Percentiles rank a stretch among this genome's conserved stretches.
Conservation (phyloP, 495 filamentous ascomycete species). For the Aspergillus funiculosus region DNA sequence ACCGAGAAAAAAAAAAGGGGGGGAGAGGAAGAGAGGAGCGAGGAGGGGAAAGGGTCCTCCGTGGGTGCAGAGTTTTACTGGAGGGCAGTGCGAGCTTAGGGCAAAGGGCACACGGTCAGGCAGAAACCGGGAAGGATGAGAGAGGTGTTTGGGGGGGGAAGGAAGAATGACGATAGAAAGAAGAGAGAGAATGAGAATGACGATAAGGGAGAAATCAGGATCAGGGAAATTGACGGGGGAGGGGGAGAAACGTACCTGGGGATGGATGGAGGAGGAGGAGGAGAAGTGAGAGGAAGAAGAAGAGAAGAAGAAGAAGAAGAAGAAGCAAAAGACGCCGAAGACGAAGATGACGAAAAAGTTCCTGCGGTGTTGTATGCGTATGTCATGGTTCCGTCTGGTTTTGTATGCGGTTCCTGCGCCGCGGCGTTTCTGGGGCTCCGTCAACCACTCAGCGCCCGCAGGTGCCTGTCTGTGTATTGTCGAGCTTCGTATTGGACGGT, state of each 20-base stretch:
- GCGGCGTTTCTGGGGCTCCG: not conserved
- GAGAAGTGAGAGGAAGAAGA: slow-evolving; percentile 1
- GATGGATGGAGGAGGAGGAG: slow-evolving; percentile 1
- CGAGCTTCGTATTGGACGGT: slow-evolving; percentile 6
- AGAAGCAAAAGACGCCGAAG: not conserved
- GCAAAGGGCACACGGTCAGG: slow-evolving; percentile 24
- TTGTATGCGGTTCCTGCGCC: slow-evolving; percentile 5
- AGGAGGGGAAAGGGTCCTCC: slow-evolving; percentile 8
- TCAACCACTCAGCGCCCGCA: not conserved
- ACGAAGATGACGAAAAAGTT: not conserved
- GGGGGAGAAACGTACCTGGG: not conserved
- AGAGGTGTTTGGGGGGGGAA: no score
- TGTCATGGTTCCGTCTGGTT: slow-evolving; percentile 12
- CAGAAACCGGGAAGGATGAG: slow-evolving; percentile 15
- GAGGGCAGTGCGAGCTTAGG: slow-evolving; percentile 19
- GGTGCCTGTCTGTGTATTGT: slow-evolving; percentile 7
- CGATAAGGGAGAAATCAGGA: not conserved
- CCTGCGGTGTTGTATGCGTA: not conserved
- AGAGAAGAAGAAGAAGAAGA: no score
- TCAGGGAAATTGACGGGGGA: not conserved
- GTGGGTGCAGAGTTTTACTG: slow-evolving; percentile 26
- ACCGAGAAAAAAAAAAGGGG: no score
- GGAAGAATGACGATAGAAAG: slow-evolving; percentile 1
- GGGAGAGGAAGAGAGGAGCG: slow-evolving; percentile 6
- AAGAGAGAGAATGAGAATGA: not conserved